Percentiles rank a stretch among this genome's conserved stretches.
Conservation (phyloP, 2,329 filamentous ascomycete genomes). For the Cladophialophora chaetospira region DNA sequence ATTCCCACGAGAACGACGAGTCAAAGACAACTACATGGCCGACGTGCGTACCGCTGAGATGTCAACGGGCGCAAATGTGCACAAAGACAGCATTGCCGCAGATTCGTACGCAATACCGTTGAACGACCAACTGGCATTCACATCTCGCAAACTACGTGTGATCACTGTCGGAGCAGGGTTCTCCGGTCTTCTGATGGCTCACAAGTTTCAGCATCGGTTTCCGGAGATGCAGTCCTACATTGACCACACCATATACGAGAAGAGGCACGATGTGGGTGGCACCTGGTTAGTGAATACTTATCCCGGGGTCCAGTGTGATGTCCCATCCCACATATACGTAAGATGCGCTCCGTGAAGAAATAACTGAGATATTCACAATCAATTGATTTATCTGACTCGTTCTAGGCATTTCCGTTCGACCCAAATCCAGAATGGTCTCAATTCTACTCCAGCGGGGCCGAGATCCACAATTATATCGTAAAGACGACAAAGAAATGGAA, state of each 20-base stretch:
- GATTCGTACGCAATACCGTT: slow-evolving; percentile 15
- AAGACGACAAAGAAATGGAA: slow-evolving; percentile 43
- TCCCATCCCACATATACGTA: slow-evolving; percentile 69
- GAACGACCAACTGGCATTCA: slow-evolving; percentile 33
- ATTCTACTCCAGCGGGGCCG: slow-evolving; percentile 44
- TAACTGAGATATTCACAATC: too few species aligned
- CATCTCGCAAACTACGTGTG: slow-evolving; percentile 3
- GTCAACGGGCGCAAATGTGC: neutral
- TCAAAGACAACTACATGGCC: too few species aligned
- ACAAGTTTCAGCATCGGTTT: slow-evolving; percentile 42
- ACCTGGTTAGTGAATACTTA: slow-evolving; percentile 47
- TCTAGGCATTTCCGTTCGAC: slow-evolving; percentile 38
- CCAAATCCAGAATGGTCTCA: slow-evolving; percentile 48
- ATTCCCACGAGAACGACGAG: too few species aligned
- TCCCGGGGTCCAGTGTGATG: slow-evolving; percentile 58
- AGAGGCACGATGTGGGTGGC: slow-evolving; percentile 43
- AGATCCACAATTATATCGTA: slow-evolving; percentile 49
- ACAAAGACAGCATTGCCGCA: neutral
- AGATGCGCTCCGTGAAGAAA: slow-evolving; percentile 40
- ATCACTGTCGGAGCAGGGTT: slow-evolving; percentile 4
- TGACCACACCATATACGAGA: slow-evolving; percentile 47
- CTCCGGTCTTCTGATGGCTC: neutral
- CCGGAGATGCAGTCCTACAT: slow-evolving; percentile 38
- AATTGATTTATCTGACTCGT: slow-evolving; percentile 50
- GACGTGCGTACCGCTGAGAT: too few species aligned